Conservation (phyloP, 305 asterid genomes). For the Rubia balearica region DNA sequence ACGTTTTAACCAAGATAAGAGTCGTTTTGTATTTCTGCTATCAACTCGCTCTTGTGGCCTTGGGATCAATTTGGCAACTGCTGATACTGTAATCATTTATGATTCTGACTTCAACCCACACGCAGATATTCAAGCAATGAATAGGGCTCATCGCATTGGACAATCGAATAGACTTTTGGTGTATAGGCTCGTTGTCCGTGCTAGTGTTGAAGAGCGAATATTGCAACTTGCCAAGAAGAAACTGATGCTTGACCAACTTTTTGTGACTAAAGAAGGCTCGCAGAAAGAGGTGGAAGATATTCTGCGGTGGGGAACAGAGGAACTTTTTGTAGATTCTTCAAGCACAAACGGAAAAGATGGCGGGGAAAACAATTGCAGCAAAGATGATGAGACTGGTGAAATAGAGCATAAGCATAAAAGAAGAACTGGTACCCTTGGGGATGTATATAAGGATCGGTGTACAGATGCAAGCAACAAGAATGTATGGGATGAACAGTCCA, state of each 20-base stretch:
- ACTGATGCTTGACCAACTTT: conserved; percentile 94
- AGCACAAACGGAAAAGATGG: conserved; percentile 43
- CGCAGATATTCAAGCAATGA: conserved; percentile 99
- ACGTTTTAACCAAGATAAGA: conserved; percentile 90
- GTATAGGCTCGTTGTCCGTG: conserved; percentile 94
- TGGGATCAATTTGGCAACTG: conserved; percentile 98
- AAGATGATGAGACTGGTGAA: conserved; percentile 45
- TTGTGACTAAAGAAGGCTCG: conserved; percentile 85
- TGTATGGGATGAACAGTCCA: conserved; percentile 83
- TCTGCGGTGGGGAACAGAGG: conserved; percentile 94
- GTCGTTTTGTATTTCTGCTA: conserved; percentile 85
- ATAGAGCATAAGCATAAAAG: conserved; percentile 61
- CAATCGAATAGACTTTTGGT: conserved; percentile 90
- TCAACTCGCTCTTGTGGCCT: conserved; percentile 99
- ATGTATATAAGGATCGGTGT: conserved; percentile 86
- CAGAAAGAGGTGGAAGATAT: conserved; percentile 95
- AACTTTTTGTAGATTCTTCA: conserved; percentile 76
- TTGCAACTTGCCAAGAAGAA: conserved; percentile 97
- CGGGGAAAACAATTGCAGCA: conserved; percentile 40
- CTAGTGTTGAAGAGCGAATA: conserved; percentile 98
- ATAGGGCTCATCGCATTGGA: conserved; percentile 95
- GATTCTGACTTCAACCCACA: conserved; percentile 98
- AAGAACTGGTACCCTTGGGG: conserved; percentile 90
- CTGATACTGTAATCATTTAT: conserved; percentile 91
- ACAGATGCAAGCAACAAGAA: conserved; percentile 67